Percentiles rank a stretch among this genome's conserved stretches.
Evolutionary conservation across 495 filamentous ascomycete species (phyloP).

Genomic region (Darksidea phi): DNA sequence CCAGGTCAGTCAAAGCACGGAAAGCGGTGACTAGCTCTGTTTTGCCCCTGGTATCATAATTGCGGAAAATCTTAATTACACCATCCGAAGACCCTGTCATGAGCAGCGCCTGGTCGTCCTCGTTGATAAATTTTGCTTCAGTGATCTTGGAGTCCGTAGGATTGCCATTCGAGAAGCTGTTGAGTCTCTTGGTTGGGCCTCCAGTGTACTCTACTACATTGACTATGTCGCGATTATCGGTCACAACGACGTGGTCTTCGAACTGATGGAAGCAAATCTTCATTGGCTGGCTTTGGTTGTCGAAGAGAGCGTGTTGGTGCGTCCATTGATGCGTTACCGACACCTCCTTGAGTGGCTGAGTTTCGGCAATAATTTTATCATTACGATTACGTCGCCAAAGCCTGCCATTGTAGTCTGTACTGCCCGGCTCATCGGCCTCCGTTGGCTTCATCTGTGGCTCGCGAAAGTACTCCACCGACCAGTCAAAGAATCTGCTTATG

Average conservation of each 20-base stretch:
- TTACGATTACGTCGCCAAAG: conserved; percentile 92
- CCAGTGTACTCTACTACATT: conserved; percentile 92
- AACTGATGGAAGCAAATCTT: conserved; percentile 98
- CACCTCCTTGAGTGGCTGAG: conserved; percentile 86
- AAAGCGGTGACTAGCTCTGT: conserved; percentile 90
- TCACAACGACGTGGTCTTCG: conserved; percentile 91
- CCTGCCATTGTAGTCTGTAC: conserved; percentile 92
- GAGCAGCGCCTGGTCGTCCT: conserved; percentile 91
- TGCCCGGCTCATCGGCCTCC: conserved; percentile 94
- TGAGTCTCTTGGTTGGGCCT: conserved; percentile 59
- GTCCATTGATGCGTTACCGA: conserved; percentile 85
- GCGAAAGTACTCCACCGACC: conserved; percentile 97
- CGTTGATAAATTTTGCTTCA: conserved; percentile 94
- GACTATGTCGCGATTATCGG: conserved; percentile 81
- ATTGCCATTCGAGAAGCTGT: conserved; percentile 90
- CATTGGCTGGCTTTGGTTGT: conserved; percentile 80
- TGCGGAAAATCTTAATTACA: conserved; percentile 87
- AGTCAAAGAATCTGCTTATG: conserved; percentile 81
- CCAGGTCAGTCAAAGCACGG: conserved; percentile 86
- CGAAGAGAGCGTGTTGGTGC: conserved; percentile 69
- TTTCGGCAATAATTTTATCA: conserved; percentile 84
- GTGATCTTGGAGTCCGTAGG: conserved; percentile 88
- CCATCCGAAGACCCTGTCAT: conserved; percentile 96
- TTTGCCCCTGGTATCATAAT: conserved; percentile 70
- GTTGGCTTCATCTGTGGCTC: conserved; percentile 98